Base-by-base conservation (phyloP, 2,329 filamentous ascomycete species). In the Rhinocladiella mackenziei region DNA sequence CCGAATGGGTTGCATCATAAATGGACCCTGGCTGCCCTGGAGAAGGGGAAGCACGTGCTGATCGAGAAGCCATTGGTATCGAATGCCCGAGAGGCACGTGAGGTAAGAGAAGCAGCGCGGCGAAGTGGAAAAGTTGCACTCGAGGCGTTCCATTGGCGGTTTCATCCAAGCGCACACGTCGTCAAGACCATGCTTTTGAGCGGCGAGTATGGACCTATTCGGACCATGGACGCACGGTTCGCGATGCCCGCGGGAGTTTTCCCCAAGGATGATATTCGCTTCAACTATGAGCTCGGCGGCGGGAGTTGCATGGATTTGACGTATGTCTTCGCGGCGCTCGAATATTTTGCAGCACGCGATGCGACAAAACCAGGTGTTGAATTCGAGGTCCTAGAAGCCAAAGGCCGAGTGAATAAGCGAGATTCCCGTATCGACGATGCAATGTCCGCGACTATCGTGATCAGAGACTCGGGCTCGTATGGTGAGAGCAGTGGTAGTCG, bases 41-140 rank as follows among this genome's bases (percentile, higher is more conserved):
- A 59, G 5, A 70, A 71, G 11, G 72, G 73, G 9, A 78, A 78
- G 51, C 73, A 77, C 54, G 74, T 78, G 6, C 61, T 78, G 1
- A 71, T 72, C 15, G 75, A 78, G 56, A 78, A 77, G 55, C 75
- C 75, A 11, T 71, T 76, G 28, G 73, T 70, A 2, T 66, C 65
- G 18, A 77, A 75, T 53, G 56, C 62, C 2, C 45, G 37, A 0
- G 72, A 79, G 55, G 74, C 73, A 2, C 55, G 58, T 13, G 50
- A 54, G 0, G 64, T 78, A 11, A 76, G 77, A 56, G 60, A 55
- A 20, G 60, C 62, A 14, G 64, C 66, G 0, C 13, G 52, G 0
- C 57, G 62, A 1, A 54, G 59, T 11, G 63, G 65, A 0, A 74
- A 71, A 0, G 64, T 78, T 1, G 58, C 76, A 2, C 64, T 79